Percentiles rank a stretch among this genome's conserved stretches.
Conservation (phyloP, 768 basidiomycete genomes). For the Imleria badia region DNA sequence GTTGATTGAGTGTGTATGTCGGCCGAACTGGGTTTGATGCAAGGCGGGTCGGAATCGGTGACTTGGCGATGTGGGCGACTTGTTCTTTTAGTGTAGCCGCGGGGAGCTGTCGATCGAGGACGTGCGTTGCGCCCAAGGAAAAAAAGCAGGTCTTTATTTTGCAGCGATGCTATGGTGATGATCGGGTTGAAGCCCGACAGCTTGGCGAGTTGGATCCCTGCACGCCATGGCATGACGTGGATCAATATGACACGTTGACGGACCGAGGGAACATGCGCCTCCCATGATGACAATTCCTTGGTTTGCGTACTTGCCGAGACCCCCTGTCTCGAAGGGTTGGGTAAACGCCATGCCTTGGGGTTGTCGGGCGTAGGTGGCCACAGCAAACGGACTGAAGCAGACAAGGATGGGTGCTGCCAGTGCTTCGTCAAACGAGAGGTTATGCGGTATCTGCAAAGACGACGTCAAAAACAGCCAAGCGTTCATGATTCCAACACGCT, state of each 20-base stretch:
- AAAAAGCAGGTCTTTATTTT: slow-evolving; percentile 29
- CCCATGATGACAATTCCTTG: slow-evolving; percentile 35
- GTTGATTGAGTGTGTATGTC: no score
- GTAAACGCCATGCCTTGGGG: slow-evolving; percentile 26
- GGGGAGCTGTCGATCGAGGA: slow-evolving; percentile 31
- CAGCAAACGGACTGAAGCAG: slow-evolving; percentile 33
- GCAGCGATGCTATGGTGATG: slow-evolving; percentile 37
- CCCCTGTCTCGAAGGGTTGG: slow-evolving; percentile 28
- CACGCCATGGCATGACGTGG: background rate
- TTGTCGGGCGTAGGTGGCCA: slow-evolving; percentile 32
- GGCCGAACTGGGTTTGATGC: no score
- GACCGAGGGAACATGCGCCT: slow-evolving; percentile 33
- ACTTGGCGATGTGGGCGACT: background rate
- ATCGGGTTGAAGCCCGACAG: slow-evolving; percentile 36
- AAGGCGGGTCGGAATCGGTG: no score
- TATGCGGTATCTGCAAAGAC: slow-evolving; percentile 29
- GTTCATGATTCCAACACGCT: background rate
- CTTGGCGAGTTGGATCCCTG: slow-evolving; percentile 35
- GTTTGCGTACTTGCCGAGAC: slow-evolving; percentile 32
- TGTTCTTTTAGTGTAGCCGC: slow-evolving; percentile 8
- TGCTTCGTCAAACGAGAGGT: slow-evolving; percentile 37
- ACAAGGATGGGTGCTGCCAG: slow-evolving; percentile 35
- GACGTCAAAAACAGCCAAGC: background rate
- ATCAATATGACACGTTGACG: background rate
- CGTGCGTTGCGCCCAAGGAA: slow-evolving; percentile 37